Evolutionary conservation across 2,329 filamentous ascomycete genomes (phyloP).

Genomic region (Penicillium palitans): DNA sequence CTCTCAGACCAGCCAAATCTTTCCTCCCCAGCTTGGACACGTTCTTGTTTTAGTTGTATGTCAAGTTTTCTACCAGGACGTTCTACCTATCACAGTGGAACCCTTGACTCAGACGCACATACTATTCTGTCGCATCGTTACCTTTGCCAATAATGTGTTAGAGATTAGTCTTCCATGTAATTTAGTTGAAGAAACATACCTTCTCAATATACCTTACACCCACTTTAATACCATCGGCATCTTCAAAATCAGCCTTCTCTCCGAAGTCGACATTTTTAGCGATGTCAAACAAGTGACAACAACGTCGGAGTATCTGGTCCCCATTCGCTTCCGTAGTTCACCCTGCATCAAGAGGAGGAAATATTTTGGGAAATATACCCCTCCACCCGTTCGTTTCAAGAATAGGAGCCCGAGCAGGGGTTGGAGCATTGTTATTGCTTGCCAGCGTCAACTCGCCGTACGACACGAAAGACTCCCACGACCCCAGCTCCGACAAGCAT

Average conservation of each 20-base stretch:
- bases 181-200: no score
- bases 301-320: no score
- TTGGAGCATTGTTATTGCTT: background rate
- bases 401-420: background rate
- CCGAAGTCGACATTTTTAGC: no score
- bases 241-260: no score
- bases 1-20: no score
- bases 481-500: conserved; percentile 54
- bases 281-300: no score
- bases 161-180: background rate
- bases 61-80: background rate
- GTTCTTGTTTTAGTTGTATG: no score
- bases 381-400: background rate
- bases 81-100: background rate
- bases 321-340: no score
- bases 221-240: no score
- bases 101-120: background rate
- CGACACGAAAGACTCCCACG: conserved; percentile 25
- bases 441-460: no score
- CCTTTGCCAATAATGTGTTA: background rate
- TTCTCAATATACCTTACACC: no score
- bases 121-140: background rate
- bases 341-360: background rate
- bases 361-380: background rate
- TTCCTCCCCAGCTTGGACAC: no score